Base-by-base conservation (phyloP, 495 filamentous ascomycete species). In the Penicillium atrosanguineum region DNA sequence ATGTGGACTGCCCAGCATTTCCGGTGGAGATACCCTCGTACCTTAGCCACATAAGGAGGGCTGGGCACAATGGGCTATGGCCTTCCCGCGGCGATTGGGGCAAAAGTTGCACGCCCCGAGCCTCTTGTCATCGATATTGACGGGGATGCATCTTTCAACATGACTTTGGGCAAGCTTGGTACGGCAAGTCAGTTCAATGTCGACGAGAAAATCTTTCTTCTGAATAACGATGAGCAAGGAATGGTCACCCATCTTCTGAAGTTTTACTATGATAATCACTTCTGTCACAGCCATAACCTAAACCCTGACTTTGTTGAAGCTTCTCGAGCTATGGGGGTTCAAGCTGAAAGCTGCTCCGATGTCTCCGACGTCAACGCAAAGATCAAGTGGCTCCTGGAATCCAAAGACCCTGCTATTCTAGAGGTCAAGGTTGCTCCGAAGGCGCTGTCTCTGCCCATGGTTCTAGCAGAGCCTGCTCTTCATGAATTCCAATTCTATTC, bases 211-310 rank as follows among this genome's bases (percentile, higher is more conserved):
- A 76, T 97, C 45, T 85, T 97, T 55, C 75, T 97, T 39, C 71
- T 97, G 6, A 97, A 97, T 72, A 97, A 97, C 67, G 92, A 96
- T 71, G 91, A 95, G 68, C 92, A 96, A 69, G 76, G 70, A 48
- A 97, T 97, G 93, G 91, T 97, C 4, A 95, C 93, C 4, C 91
- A 97, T 72, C 95, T 91, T 89, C 93, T 96, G 69, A 87, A 85
- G 57, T 79, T 96, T 42, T 96, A 96, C 75, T 97, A 94, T 71
- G 84, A 94, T 59, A 89, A 96, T 62, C 84, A 93, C 46, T 95
- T 92, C 69, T 84, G 90, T 19, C 91, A 96, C 65, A 95, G 90
- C 3, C 93, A 96, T 63, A 90, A 95, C 69, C 83, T 83, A 65
- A 95, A 95, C 67, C 88, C 91, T 4, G 84, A 94, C 61, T 57